Evolutionary conservation across 768 basidiomycete genomes (phyloP), one percentile per base, ranked within the genome.

Genomic region (Rhodocollybia butyracea): DNA sequence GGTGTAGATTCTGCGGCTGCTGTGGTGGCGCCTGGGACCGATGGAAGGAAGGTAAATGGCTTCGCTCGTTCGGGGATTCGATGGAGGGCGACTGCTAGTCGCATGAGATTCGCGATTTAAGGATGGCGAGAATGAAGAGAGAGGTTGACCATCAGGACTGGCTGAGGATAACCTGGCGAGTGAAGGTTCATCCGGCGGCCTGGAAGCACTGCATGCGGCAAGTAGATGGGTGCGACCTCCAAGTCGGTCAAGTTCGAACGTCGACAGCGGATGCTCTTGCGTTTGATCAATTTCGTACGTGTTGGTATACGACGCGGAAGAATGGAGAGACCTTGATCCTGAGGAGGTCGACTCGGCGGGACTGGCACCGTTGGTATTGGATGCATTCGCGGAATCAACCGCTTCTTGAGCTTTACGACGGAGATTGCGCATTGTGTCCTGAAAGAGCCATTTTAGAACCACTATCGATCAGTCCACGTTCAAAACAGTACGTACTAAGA

Each of bases 181-280:
- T n/a, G n/a, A n/a, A n/a, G n/a, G n/a, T n/a, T n/a, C n/a, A n/a
- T n/a, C n/a, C n/a, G n/a, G n/a, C n/a, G n/a, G n/a, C n/a, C n/a
- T n/a, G n/a, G 46, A 34, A 15, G n/a, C 15, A 24, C 22, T 38
- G 27, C 48, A 50, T 24, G 48, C 12, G 8, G 75, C 64, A 34
- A 79, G 69, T 3, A 80, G 62, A 58, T 72, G 69, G 1, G 84
- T 85, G 60, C 75, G 78, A 2, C 84, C 84, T 22, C 77, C 78
- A 39, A 84, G 66, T 26, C 81, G 74, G 59, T 84, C 79, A 24
- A 85, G 76, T 51, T 85, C 83, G 1, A 70, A 70, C 27, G 72
- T 63, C 3, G 73, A 70, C 50, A 78, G 61, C 19, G 48, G 7
- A 3, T 60, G 47, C 56, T 64, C 61, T 29, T 64, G 62, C 21